Conservation (phyloP, 140 eudicot species). For the Stevia rebaudiana region DNA sequence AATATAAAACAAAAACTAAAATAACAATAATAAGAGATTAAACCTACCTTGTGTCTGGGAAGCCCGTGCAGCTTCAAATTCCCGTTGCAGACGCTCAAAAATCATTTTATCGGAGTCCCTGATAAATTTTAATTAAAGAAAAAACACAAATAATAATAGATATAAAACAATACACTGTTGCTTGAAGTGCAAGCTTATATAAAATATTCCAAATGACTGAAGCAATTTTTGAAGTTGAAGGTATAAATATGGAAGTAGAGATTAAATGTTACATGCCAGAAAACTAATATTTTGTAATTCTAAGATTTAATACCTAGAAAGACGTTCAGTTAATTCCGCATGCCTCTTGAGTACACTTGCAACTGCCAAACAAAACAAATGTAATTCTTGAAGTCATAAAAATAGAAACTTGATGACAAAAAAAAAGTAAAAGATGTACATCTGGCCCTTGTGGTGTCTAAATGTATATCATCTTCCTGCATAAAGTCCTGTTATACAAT, state of each 20-base stretch:
- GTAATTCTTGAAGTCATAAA: conserved; percentile 6
- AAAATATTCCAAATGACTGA: neutral
- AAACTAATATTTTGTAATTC: conserved; percentile 1
- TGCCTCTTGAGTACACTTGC: conserved; percentile 70
- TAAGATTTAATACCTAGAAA: conserved; percentile 57
- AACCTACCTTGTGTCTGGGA: conserved; percentile 75
- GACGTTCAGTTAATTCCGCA: conserved; percentile 72
- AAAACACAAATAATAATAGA: neutral
- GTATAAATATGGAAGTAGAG: neutral
- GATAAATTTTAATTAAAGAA: neutral
- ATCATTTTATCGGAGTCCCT: conserved; percentile 93
- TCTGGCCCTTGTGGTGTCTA: conserved; percentile 66
- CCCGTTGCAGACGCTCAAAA: conserved; percentile 86
- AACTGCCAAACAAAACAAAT: conserved; percentile 40
- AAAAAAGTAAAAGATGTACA: conserved; percentile 30
- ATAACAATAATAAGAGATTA: too few species aligned
- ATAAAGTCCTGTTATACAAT: conserved; percentile 34
- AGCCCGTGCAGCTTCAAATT: conserved; percentile 82
- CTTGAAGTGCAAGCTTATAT: neutral
- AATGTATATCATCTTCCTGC: conserved; percentile 48
- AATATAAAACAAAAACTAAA: conserved; percentile 2
- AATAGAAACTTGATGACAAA: conserved; percentile 7
- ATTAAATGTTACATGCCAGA: neutral
- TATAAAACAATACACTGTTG: neutral
- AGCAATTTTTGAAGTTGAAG: neutral